Evolutionary conservation across 139 green algal genomes (phyloP).

Genomic region (Coelastrella sp.): DNA sequence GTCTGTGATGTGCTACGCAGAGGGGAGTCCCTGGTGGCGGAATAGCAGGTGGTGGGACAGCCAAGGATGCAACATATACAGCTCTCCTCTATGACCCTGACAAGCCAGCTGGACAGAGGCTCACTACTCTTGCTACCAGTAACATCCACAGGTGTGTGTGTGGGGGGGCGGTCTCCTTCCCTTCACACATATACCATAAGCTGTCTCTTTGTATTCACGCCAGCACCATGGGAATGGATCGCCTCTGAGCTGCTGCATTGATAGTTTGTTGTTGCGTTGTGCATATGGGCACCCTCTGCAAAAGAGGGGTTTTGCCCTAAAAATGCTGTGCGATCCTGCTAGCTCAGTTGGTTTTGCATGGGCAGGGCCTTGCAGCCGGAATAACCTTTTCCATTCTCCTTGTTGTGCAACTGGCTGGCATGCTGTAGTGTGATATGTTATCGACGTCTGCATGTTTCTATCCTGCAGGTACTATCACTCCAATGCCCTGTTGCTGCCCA

Average conservation of each 20-base stretch:
- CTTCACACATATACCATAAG: too few species aligned
- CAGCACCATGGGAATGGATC: too few species aligned
- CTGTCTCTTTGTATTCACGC: too few species aligned
- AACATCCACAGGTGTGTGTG: slow-evolving; percentile 34
- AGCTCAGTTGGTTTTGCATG: too few species aligned
- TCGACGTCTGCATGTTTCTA: not conserved
- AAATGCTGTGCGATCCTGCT: too few species aligned
- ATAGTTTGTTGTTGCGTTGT: too few species aligned
- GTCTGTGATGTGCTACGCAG: not conserved
- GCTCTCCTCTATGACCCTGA: slow-evolving; percentile 43
- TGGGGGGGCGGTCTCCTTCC: not conserved
- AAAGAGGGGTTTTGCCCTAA: too few species aligned
- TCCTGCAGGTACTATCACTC: slow-evolving; percentile 46
- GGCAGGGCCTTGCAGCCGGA: too few species aligned
- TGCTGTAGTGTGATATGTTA: not conserved
- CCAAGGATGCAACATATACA: slow-evolving; percentile 31
- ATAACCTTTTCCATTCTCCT: too few species aligned
- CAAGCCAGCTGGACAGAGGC: not conserved
- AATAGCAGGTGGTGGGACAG: slow-evolving; percentile 40
- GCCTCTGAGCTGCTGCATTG: too few species aligned
- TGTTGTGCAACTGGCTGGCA: too few species aligned
- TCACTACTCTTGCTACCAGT: slow-evolving; percentile 31
- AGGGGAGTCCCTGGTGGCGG: slow-evolving; percentile 28
- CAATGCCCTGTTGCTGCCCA: slow-evolving; percentile 42
- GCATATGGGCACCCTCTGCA: too few species aligned